Evolutionary conservation across 2,329 filamentous ascomycete genomes (phyloP).

Genomic region (Herpomyces periplanetae): DNA sequence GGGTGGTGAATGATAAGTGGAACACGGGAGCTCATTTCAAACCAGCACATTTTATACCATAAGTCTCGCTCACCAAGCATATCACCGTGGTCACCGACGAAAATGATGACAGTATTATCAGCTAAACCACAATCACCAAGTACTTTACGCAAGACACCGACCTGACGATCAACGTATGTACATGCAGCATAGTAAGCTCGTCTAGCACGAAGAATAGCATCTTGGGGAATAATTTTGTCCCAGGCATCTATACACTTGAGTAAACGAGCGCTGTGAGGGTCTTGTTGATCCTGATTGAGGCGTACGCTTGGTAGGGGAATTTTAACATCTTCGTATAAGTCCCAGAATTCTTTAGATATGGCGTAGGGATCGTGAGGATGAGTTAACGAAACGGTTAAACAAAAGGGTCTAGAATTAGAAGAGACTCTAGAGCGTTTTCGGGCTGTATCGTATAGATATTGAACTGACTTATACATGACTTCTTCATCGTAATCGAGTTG

Average conservation of each 20-base stretch:
- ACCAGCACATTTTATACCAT: constrained; percentile 89
- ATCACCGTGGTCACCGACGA: constrained; percentile 72
- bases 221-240: constrained; percentile 42
- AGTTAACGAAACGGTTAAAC: constrained; percentile 60
- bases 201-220: constrained; percentile 47
- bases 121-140: constrained; percentile 39
- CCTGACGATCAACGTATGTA: constrained; percentile 70
- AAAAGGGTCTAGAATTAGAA: constrained; percentile 53
- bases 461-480: constrained; percentile 60
- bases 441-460: constrained; percentile 65
- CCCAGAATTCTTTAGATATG: constrained; percentile 75
- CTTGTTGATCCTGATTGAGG: constrained; percentile 41
- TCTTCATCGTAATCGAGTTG: constrained; percentile 88
- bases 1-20: constrained; percentile 56
- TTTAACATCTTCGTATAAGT: constrained; percentile 53
- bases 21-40: constrained; percentile 57
- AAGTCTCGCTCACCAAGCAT: constrained; percentile 74
- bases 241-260: constrained; percentile 56
- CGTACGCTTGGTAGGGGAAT: constrained; percentile 41
- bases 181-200: constrained; percentile 73
- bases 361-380: constrained; percentile 86
- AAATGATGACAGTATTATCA: constrained; percentile 60
- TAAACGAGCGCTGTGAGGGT: constrained; percentile 50
- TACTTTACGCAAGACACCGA: constrained; percentile 38
- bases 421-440: constrained; percentile 24